A percentile compares a stretch with the other conserved stretches of the same genome.
These are phyloP conservation scores for Funneliformis mosseae DNA, from an alignment of 192 early-diverging fungal genomes.

Conservation along the genomic window DNA sequence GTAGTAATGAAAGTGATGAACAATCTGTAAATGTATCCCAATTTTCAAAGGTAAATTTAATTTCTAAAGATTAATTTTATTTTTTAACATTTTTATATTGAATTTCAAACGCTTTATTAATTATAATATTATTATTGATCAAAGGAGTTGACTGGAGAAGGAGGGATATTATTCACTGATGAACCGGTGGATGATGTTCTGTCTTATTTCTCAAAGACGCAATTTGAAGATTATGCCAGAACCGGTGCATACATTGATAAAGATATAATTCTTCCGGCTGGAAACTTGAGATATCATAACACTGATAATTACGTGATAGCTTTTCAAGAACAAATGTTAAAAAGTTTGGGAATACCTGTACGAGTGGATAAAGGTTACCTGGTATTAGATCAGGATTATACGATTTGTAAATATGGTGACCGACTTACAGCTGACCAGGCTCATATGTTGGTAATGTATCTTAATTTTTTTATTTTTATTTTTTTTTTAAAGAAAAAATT, in stretches of 20 bases:
- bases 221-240: background rate
- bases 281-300: background rate
- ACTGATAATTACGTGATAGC: background rate
- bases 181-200: background rate
- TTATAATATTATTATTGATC: background rate
- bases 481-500: background rate
- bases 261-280: background rate
- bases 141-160: background rate
- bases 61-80: background rate
- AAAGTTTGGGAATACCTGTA: background rate
- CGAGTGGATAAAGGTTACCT: background rate
- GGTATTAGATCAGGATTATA: background rate
- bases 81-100: background rate
- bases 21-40: background rate
- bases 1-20: background rate
- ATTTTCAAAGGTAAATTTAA: background rate
- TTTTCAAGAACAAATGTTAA: background rate
- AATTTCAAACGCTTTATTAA: background rate
- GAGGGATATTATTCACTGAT: background rate
- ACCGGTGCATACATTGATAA: background rate
- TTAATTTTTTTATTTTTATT: background rate
- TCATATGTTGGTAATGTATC: background rate
- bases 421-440: background rate
- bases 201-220: background rate
- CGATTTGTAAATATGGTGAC: background rate